A percentile compares a stretch with the other conserved stretches of the same genome.
Conservation (phyloP, 2,329 filamentous ascomycete genomes). For the Huntiella abstrusa region DNA sequence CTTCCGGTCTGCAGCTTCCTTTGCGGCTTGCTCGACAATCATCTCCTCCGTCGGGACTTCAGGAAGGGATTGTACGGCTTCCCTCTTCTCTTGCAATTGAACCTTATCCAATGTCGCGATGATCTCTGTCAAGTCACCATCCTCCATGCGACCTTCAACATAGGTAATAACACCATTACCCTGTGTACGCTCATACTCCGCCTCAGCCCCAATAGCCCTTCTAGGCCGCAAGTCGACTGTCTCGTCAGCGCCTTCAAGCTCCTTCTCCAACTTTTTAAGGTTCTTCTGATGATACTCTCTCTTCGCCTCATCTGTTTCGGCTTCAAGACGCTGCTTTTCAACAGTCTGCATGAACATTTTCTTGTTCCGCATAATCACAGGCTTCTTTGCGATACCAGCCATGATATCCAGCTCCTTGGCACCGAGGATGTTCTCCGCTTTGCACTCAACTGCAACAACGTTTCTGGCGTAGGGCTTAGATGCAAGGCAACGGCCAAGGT, state of each 20-base stretch:
- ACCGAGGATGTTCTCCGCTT: constrained; percentile 67
- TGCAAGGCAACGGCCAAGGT: constrained; percentile 73
- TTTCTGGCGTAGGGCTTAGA: constrained; percentile 70
- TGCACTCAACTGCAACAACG: constrained; percentile 79
- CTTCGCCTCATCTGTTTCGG: constrained; percentile 21
- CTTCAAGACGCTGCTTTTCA: constrained; percentile 28
- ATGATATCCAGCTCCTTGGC: constrained; percentile 71
- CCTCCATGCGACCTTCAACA: constrained; percentile 53
- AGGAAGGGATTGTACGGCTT: constrained; percentile 13
- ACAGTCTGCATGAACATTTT: constrained; percentile 48
- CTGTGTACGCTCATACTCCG: constrained; percentile 35
- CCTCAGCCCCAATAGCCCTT: constrained; percentile 24
- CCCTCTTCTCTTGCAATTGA: constrained; percentile 9
- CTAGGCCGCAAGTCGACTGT: constrained; percentile 27
- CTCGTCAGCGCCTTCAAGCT: constrained; percentile 15
- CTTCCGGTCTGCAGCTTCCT: constrained; percentile 14
- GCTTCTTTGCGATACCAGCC: constrained; percentile 56
- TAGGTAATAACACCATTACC: constrained; percentile 59
- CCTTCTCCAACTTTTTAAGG: constrained; percentile 11
- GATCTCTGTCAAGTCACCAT: constrained; percentile 51
- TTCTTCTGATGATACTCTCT: constrained; percentile 13
- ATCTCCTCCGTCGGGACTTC: constrained; percentile 10
- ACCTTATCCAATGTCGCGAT: constrained; percentile 36
- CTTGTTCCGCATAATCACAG: constrained; percentile 62
- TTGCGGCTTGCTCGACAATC: constrained; percentile 12